Evolutionary conservation across 768 basidiomycete species (phyloP), one percentile per base, ranked within the genome.

Genomic region (Mycena metata): DNA sequence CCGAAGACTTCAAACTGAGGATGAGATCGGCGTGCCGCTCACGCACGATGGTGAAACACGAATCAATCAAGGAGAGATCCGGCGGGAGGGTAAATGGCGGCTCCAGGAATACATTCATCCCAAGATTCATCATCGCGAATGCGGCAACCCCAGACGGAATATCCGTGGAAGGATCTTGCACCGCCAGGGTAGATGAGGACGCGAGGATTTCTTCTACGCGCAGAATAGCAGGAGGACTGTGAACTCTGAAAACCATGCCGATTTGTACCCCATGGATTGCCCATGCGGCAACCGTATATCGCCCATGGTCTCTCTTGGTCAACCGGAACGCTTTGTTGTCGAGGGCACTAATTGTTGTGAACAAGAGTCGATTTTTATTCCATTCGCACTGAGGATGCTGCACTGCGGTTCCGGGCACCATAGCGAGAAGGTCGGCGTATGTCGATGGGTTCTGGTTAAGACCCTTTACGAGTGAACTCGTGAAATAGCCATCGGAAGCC

Each of bases 361-460:
- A n/a, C n/a, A n/a, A n/a, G n/a, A n/a, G n/a, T n/a, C n/a, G n/a
- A n/a, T n/a, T n/a, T 4, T 41, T 55, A 55, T 55, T 55, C 54
- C 54, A 55, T 55, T 55, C 54, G 54, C 54, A 55, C 54, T 55
- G 54, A 55, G 54, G 54, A 55, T 55, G 54, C 54, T 55, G 54
- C 54, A 55, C 57, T 59, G 42, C 23, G 43, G 46, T 59, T 24
- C 57, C 57, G 57, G 57, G n/a, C n/a, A 59, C 15, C 26, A 45
- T 59, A 59, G 57, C 57, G 57, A 59, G 57, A 43, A 59, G 57
- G 43, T 59, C 57, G 57, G 43, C 57, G 57, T 59, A 59, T 59
- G 57, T 59, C 24, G 57, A 59, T 45, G 57, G 57, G 26, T 59
- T 59, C 57, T 46, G 57, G 21, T 59, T 46, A 43, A 59, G 57